phyloP scores from a whole-genome alignment of 352 stramenopile species.

The Phytopythium oedochilum region DNA sequence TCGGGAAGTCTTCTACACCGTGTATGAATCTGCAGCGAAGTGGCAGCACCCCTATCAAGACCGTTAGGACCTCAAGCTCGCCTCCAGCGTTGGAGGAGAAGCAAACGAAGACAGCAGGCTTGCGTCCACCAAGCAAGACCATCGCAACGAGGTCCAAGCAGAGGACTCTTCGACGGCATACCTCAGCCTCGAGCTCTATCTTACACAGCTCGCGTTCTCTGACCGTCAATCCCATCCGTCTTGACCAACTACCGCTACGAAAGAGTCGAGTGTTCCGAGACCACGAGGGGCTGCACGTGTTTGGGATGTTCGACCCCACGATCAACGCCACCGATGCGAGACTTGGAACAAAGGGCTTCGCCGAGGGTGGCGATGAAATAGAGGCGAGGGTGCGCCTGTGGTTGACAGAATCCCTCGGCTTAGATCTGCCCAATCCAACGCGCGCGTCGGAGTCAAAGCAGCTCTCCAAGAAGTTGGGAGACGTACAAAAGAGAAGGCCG shows the following conservation, averaged over 20 bases:
- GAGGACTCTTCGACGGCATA: too few species aligned
- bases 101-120: too few species aligned
- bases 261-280: neutral
- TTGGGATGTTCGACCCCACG: constrained; percentile 32
- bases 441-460: neutral
- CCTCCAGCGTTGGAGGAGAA: too few species aligned
- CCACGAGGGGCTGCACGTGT: constrained; percentile 20
- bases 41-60: too few species aligned
- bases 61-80: too few species aligned
- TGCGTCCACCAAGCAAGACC: too few species aligned
- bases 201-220: neutral
- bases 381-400: neutral
- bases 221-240: neutral
- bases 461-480: too few species aligned
- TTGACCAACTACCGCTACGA: neutral
- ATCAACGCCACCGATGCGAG: constrained; percentile 1
- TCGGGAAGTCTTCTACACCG: neutral
- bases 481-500: too few species aligned
- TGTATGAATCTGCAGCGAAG: too few species aligned
- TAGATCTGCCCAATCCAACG: constrained; percentile 4
- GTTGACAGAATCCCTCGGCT: constrained; percentile 12
- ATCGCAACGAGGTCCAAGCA: too few species aligned
- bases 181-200: neutral
- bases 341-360: too few species aligned
- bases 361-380: neutral